A percentile compares a stretch with the other conserved stretches of the same genome.
These are phyloP conservation scores for Alternaria sp. DNA, from an alignment of 2,329 filamentous ascomycete genomes.

Conservation along the genomic window DNA sequence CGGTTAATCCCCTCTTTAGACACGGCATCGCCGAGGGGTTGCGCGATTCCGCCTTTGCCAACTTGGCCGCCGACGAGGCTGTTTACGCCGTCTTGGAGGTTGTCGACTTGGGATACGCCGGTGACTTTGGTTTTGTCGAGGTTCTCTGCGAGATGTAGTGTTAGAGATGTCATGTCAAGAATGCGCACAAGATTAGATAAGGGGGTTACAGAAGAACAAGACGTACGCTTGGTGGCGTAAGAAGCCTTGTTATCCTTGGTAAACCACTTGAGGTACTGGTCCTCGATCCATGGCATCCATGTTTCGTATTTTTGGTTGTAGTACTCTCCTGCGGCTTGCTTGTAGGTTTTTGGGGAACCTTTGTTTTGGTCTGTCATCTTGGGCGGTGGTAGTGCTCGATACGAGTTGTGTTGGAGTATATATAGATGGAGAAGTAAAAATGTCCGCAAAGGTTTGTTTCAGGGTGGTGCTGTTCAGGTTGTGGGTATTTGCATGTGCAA, in stretches of 20 bases:
- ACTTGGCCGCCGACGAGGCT: slow-evolving; percentile 69
- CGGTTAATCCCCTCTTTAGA: slow-evolving; percentile 73
- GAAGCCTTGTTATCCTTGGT: slow-evolving; percentile 79
- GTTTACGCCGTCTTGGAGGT: slow-evolving; percentile 72
- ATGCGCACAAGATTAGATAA: too few species aligned
- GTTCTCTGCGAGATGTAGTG: slow-evolving; percentile 59
- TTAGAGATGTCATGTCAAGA: not conserved
- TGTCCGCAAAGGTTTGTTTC: not conserved
- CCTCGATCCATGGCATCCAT: slow-evolving; percentile 81
- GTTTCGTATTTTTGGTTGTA: slow-evolving; percentile 77
- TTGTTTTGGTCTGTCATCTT: slow-evolving; percentile 16
- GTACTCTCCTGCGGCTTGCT: slow-evolving; percentile 54
- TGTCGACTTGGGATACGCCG: slow-evolving; percentile 71
- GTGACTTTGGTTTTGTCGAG: slow-evolving; percentile 76
- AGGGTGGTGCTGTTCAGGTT: not conserved
- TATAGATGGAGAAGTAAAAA: not conserved
- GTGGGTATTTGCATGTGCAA: slow-evolving; percentile 2
- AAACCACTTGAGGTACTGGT: slow-evolving; percentile 75
- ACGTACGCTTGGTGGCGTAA: slow-evolving; percentile 72
- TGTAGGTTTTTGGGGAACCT: slow-evolving; percentile 40
- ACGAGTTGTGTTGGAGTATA: not conserved
- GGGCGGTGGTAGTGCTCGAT: not conserved
- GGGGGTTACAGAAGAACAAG: not conserved
- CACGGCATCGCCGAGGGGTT: slow-evolving; percentile 68
- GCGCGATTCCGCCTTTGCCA: slow-evolving; percentile 71